Evolutionary conservation across 257 asterid species (phyloP).

Genomic region (Primulina tabacum): DNA sequence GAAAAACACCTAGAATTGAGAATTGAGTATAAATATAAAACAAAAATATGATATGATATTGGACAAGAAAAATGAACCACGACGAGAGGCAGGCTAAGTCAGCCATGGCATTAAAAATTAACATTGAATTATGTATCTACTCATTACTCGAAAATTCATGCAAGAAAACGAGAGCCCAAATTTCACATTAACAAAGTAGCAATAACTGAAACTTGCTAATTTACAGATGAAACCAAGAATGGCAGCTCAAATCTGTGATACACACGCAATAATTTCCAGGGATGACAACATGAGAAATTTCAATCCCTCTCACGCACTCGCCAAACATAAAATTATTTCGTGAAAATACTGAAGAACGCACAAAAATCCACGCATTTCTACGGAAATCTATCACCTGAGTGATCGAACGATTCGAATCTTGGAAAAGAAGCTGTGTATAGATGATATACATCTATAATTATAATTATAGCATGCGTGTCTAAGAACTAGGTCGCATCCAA

Average conservation of each 20-base stretch:
- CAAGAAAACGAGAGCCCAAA: background rate
- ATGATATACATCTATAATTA: conserved; percentile 25
- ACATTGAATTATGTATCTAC: background rate
- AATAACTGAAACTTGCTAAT: background rate
- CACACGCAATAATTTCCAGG: no score
- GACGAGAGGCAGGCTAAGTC: background rate
- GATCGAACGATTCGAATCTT: conserved; percentile 26
- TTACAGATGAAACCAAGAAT: background rate
- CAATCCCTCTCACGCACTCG: background rate
- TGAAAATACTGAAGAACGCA: no score
- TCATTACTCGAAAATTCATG: background rate
- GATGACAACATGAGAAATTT: no score
- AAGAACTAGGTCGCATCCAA: conserved; percentile 35
- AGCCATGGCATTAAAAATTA: background rate
- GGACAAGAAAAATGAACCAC: background rate
- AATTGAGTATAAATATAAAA: background rate
- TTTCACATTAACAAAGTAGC: background rate
- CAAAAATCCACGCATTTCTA: background rate
- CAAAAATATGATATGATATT: background rate
- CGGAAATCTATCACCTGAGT: background rate
- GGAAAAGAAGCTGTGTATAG: conserved; percentile 27
- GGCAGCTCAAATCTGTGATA: background rate
- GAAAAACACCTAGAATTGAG: background rate
- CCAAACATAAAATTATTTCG: background rate
- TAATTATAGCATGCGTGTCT: conserved; percentile 21